A percentile compares a stretch with the other conserved stretches of the same genome.
These are phyloP conservation scores for Suillus sp. DNA, from an alignment of 768 basidiomycete species.

Conservation along the genomic window DNA sequence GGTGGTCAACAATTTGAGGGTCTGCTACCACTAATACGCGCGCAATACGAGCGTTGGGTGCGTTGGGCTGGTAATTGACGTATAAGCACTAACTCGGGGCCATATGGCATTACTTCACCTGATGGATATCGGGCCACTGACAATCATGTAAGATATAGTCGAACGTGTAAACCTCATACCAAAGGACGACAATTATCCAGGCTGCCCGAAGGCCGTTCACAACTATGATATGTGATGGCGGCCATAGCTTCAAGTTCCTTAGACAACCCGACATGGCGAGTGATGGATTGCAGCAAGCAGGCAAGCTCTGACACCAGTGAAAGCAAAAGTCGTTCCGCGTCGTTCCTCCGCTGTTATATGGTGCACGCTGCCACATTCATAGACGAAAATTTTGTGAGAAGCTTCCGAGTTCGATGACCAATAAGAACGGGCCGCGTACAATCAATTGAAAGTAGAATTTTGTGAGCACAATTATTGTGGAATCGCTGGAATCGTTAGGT, in stretches of 20 bases:
- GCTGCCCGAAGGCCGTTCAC: conserved; percentile 51
- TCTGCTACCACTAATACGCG: conserved; percentile 78
- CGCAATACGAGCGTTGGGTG: conserved; percentile 25
- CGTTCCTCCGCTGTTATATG: background rate
- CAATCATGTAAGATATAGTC: conserved; percentile 48
- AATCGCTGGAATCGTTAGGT: too few relatives aligned
- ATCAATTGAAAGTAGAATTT: background rate
- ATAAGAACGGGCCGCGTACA: background rate
- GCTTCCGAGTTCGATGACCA: background rate
- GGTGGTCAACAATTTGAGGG: conserved; percentile 80
- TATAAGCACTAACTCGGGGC: conserved; percentile 10
- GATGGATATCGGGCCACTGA: conserved; percentile 57
- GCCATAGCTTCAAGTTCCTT: background rate
- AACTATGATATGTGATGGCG: conserved; percentile 27
- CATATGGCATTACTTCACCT: conserved; percentile 31
- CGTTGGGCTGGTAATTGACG: background rate
- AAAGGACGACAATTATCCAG: conserved; percentile 68
- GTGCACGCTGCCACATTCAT: background rate
- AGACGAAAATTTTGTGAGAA: background rate
- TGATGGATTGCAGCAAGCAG: background rate
- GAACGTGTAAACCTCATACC: conserved; percentile 71
- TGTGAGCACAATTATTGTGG: background rate
- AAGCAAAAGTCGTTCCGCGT: background rate
- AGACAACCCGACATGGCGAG: background rate
- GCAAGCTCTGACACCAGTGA: background rate